Evolutionary conservation across 768 basidiomycete genomes (phyloP).

Genomic region (Phaeolepiota aurea): DNA sequence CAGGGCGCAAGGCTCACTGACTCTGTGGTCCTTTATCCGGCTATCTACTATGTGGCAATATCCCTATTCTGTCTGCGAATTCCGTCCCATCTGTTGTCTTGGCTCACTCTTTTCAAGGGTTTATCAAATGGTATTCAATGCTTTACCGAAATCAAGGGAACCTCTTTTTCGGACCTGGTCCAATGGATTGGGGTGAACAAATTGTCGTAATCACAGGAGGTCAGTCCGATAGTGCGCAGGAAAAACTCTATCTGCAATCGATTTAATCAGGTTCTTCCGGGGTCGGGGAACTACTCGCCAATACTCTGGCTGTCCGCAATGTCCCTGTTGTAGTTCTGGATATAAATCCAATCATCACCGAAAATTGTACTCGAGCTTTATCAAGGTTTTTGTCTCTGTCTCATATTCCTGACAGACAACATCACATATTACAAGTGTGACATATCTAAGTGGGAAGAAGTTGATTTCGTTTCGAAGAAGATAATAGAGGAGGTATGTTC

Average conservation of each 20-base stretch:
- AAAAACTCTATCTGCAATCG: neutral
- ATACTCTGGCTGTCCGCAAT: constrained; percentile 76
- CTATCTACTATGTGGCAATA: constrained; percentile 48
- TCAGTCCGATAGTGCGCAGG: too few species aligned
- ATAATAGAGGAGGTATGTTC: constrained; percentile 66
- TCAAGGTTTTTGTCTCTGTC: too few species aligned
- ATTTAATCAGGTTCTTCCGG: constrained; percentile 67
- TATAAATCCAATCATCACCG: constrained; percentile 65
- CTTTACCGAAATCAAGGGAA: constrained; percentile 71
- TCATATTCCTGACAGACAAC: constrained; percentile 59
- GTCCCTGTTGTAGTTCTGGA: constrained; percentile 85
- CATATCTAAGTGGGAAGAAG: constrained; percentile 82
- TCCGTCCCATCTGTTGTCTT: constrained; percentile 3
- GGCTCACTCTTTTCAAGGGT: constrained; percentile 34
- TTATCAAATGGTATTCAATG: constrained; percentile 59
- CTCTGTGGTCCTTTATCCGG: constrained; percentile 40
- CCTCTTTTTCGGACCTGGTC: constrained; percentile 48
- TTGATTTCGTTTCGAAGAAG: constrained; percentile 63
- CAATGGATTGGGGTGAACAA: constrained; percentile 81
- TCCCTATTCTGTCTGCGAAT: constrained; percentile 57
- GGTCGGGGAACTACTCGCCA: constrained; percentile 80
- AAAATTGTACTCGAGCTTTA: constrained; percentile 76
- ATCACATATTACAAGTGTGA: constrained; percentile 87
- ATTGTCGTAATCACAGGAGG: constrained; percentile 89
- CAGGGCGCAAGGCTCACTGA: constrained; percentile 51